A percentile compares a stretch with the other conserved stretches of the same genome.
Conservation (phyloP, 2,329 filamentous ascomycete species). For the Sclerotinia trifoliorum region DNA sequence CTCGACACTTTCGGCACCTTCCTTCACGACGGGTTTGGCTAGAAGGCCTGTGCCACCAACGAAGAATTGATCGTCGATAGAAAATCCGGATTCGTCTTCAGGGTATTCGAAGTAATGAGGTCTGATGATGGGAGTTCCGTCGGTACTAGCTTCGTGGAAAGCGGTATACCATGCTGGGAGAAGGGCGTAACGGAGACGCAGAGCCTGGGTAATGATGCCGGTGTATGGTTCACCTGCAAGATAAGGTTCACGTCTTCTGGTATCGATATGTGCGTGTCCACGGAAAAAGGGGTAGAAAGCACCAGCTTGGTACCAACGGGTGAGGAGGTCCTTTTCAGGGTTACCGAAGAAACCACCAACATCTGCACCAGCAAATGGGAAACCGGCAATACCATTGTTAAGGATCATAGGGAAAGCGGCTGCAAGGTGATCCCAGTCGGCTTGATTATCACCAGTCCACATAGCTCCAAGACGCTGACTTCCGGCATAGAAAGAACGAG, state of each 20-base stretch:
- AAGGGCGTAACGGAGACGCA: slow-evolving; percentile 84
- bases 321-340: slow-evolving; percentile 85
- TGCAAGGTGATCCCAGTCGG: slow-evolving; percentile 87
- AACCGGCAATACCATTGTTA: slow-evolving; percentile 88
- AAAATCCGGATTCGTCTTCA: slow-evolving; percentile 79
- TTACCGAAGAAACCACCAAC: slow-evolving; percentile 98
- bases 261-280: slow-evolving; percentile 94
- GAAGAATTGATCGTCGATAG: slow-evolving; percentile 90
- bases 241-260: slow-evolving; percentile 91
- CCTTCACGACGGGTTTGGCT: slow-evolving; percentile 83
- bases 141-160: slow-evolving; percentile 82
- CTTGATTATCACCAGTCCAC: slow-evolving; percentile 99
- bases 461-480: slow-evolving; percentile 89
- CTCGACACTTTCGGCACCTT: slow-evolving; percentile 69
- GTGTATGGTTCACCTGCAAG: slow-evolving; percentile 81
- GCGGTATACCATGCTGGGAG: slow-evolving; percentile 96
- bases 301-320: slow-evolving; percentile 94
- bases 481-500: slow-evolving; percentile 87
- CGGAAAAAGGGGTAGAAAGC: slow-evolving; percentile 99
- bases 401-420: slow-evolving; percentile 90
- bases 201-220: slow-evolving; percentile 79
- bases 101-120: slow-evolving; percentile 95
- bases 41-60: slow-evolving; percentile 84
- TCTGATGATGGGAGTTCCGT: slow-evolving; percentile 82
- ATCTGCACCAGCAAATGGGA: slow-evolving; percentile 91